These are phyloP conservation scores for Candolleomyces aberdarensis DNA, from an alignment of 768 basidiomycete species.

Conservation along the genomic window DNA sequence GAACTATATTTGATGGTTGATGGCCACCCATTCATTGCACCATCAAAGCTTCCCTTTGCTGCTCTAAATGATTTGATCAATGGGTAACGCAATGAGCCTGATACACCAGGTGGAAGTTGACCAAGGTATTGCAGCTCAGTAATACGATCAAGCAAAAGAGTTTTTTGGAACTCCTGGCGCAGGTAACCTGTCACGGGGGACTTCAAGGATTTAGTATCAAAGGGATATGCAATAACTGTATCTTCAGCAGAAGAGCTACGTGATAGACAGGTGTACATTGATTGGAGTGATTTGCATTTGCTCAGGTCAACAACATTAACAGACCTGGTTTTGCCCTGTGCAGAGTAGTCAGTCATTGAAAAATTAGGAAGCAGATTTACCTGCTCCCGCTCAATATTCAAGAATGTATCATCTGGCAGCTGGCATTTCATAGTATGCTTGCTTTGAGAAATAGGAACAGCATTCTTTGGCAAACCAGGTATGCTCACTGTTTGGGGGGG, in stretches of 20 bases:
- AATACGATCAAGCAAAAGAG: constrained; percentile 34
- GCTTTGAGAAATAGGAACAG: constrained; percentile 20
- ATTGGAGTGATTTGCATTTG: constrained; percentile 19
- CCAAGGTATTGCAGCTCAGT: constrained; percentile 19
- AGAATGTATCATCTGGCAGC: constrained; percentile 9
- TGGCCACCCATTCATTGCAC: neutral
- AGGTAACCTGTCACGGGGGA: constrained; percentile 22
- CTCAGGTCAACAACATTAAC: constrained; percentile 24
- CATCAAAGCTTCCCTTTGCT: neutral
- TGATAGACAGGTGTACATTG: constrained; percentile 30
- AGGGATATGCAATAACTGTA: constrained; percentile 25
- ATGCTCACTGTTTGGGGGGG: constrained; percentile 21
- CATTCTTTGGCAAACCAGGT: constrained; percentile 25
- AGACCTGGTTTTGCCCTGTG: constrained; percentile 28
- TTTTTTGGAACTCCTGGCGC: constrained; percentile 30
- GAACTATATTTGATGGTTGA: neutral
- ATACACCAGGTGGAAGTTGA: constrained; percentile 12
- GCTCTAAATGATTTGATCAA: constrained; percentile 17
- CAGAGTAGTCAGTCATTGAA: constrained; percentile 32
- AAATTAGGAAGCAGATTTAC: constrained; percentile 25
- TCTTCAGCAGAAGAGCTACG: constrained; percentile 17
- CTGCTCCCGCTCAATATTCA: constrained; percentile 20
- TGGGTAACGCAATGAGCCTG: constrained; percentile 16
- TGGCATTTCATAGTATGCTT: neutral
- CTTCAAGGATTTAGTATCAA: constrained; percentile 21